Conservation (phyloP, 2,329 filamentous ascomycete genomes). For the Fusarium sarcochroum region DNA sequence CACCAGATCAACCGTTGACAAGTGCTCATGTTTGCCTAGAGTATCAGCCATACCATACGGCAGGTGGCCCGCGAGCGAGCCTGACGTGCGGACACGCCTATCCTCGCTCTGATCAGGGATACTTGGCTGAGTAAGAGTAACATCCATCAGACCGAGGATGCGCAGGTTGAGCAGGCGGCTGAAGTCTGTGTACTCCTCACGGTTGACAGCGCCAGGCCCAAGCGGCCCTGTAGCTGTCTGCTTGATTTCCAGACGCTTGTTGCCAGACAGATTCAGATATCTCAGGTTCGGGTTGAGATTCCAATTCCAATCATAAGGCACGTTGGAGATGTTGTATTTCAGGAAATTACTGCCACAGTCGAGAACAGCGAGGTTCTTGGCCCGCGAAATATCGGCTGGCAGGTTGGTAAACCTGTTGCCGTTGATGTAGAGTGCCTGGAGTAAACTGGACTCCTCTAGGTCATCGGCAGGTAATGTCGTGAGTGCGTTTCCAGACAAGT, state of each 20-base stretch:
- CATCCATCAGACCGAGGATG: conserved; percentile 96
- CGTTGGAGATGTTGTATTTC: conserved; percentile 99
- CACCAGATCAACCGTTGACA: conserved; percentile 96
- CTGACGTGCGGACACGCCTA: conserved; percentile 94
- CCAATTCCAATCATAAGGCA: conserved; percentile 99
- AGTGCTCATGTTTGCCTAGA: conserved; percentile 90
- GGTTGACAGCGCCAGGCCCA: conserved; percentile 67
- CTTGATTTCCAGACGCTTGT: conserved; percentile 95
- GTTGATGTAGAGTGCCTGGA: conserved; percentile 95
- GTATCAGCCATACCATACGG: conserved; percentile 98
- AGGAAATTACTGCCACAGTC: conserved; percentile 95
- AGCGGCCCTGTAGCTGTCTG: conserved; percentile 66
- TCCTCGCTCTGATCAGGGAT: conserved; percentile 97
- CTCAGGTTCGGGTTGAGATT: conserved; percentile 96
- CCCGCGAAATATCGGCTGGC: conserved; percentile 93
- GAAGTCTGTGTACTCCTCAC: conserved; percentile 85
- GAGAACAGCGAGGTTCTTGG: conserved; percentile 89
- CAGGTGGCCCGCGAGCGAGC: conserved; percentile 90
- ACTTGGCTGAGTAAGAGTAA: conserved; percentile 91
- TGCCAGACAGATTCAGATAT: conserved; percentile 96
- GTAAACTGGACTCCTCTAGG: conserved; percentile 86
- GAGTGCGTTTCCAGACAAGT: conserved; percentile 94
- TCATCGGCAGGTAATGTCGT: conserved; percentile 94
- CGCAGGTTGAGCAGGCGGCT: conserved; percentile 85
- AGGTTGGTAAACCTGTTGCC: conserved; percentile 98